phyloP scores from a whole-genome alignment of 805 yeast genomes.

The Suhomyces sp. region DNA sequence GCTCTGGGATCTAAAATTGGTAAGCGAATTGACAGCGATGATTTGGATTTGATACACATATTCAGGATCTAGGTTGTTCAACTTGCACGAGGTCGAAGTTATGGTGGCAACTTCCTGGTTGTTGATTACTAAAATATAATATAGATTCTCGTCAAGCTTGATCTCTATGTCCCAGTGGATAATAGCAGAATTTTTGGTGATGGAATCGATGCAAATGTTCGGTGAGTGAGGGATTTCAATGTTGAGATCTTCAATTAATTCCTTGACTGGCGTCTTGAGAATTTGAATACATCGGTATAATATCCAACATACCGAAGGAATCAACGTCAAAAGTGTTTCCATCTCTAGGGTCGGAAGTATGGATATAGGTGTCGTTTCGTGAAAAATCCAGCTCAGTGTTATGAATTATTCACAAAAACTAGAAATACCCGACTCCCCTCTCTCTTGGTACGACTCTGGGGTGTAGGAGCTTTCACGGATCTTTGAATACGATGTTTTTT shows the following conservation, averaged over 20 bases:
- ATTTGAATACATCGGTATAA: constrained; percentile 37
- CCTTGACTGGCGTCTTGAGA: constrained; percentile 45
- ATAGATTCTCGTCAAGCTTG: constrained; percentile 27
- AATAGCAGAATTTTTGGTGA: constrained; percentile 43
- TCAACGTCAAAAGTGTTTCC: constrained; percentile 23
- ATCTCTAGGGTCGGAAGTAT: constrained; percentile 13
- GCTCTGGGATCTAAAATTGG: constrained; percentile 34
- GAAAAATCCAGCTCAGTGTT: background rate
- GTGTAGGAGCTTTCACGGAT: background rate
- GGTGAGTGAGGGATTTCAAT: constrained; percentile 58
- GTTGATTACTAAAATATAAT: constrained; percentile 34
- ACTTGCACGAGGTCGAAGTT: constrained; percentile 32
- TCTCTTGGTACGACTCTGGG: background rate
- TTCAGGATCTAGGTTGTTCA: constrained; percentile 26
- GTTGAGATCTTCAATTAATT: constrained; percentile 44
- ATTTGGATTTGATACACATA: constrained; percentile 35
- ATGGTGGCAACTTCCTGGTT: constrained; percentile 36
- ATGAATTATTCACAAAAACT: background rate
- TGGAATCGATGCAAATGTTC: constrained; percentile 51
- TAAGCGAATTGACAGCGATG: constrained; percentile 34
- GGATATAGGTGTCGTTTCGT: background rate
- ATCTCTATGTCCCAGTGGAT: constrained; percentile 55
- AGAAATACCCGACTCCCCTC: background rate
- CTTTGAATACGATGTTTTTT: background rate
- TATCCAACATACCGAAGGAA: constrained; percentile 39